Evolutionary conservation across 441 rosid genomes (phyloP).

Genomic region (Biscutella laevigata): DNA sequence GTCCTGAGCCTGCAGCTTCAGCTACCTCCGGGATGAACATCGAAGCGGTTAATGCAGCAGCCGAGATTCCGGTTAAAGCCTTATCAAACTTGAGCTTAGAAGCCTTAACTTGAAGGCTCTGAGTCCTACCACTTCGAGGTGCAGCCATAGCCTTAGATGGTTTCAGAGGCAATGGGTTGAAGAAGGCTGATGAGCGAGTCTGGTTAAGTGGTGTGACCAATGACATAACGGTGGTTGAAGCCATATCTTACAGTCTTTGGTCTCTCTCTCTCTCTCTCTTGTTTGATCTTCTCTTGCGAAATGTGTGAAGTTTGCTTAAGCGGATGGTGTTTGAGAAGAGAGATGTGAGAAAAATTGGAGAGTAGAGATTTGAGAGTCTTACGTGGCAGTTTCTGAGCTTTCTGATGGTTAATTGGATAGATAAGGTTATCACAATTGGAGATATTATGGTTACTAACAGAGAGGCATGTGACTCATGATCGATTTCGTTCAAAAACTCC

Average conservation of each 20-base stretch:
- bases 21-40: constrained; percentile 71
- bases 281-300: background rate
- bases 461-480: too few species aligned
- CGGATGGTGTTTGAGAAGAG: constrained; percentile 15
- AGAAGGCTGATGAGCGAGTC: constrained; percentile 31
- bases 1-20: constrained; percentile 53
- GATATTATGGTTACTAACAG: constrained; percentile 8
- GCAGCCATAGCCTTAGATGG: constrained; percentile 26
- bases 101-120: constrained; percentile 47
- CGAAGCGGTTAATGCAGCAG: constrained; percentile 62
- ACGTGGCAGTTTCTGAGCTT: constrained; percentile 47
- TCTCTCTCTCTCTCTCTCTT: constrained; percentile 1
- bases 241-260: constrained; percentile 29
- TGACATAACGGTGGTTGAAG: constrained; percentile 58
- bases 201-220: constrained; percentile 49
- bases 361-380: constrained; percentile 35
- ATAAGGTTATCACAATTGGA: constrained; percentile 52
- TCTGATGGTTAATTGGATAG: constrained; percentile 26
- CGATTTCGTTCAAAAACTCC: too few species aligned
- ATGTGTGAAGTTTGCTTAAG: constrained; percentile 12
- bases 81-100: constrained; percentile 61
- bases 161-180: constrained; percentile 46
- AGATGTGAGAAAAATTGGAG: constrained; percentile 16
- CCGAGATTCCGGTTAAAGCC: constrained; percentile 53
- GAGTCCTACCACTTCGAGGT: constrained; percentile 22